These are phyloP conservation scores for Saxispiralis lemnorum DNA, from an alignment of 495 filamentous ascomycete genomes.

Conservation along the genomic window DNA sequence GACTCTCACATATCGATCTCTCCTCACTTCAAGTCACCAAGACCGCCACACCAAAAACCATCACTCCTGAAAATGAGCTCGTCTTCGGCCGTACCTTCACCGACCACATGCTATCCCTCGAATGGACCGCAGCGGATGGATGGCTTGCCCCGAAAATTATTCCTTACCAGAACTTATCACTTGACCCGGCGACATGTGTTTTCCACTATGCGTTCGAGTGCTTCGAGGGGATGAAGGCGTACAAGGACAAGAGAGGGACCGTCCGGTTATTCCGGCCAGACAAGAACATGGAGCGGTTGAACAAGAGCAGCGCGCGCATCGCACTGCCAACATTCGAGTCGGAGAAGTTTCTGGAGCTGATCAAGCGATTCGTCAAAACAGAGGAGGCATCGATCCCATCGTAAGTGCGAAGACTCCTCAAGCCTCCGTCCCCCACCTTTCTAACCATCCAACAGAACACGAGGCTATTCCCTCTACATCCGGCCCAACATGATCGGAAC, in stretches of 20 bases:
- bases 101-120: constrained; percentile 88
- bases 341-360: constrained; percentile 54
- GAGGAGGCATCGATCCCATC: constrained; percentile 79
- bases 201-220: constrained; percentile 96
- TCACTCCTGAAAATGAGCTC: constrained; percentile 56
- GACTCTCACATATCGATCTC: constrained; percentile 48
- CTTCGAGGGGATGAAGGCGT: constrained; percentile 99
- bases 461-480: constrained; percentile 85
- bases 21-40: constrained; percentile 56
- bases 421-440: constrained; percentile 6
- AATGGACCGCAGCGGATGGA: constrained; percentile 70
- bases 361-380: constrained; percentile 57
- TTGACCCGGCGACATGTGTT: constrained; percentile 91
- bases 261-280: constrained; percentile 85
- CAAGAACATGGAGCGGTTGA: constrained; percentile 88
- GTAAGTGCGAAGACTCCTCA: constrained; percentile 22
- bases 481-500: constrained; percentile 95
- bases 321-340: constrained; percentile 70
- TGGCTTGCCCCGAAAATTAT: constrained; percentile 69
- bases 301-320: constrained; percentile 75
- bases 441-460: constrained; percentile 25
- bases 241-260: constrained; percentile 56
- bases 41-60: constrained; percentile 55
- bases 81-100: constrained; percentile 82
- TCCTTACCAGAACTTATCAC: constrained; percentile 89